phyloP scores from a whole-genome alignment of 768 basidiomycete genomes.

The Calocera cornea region DNA sequence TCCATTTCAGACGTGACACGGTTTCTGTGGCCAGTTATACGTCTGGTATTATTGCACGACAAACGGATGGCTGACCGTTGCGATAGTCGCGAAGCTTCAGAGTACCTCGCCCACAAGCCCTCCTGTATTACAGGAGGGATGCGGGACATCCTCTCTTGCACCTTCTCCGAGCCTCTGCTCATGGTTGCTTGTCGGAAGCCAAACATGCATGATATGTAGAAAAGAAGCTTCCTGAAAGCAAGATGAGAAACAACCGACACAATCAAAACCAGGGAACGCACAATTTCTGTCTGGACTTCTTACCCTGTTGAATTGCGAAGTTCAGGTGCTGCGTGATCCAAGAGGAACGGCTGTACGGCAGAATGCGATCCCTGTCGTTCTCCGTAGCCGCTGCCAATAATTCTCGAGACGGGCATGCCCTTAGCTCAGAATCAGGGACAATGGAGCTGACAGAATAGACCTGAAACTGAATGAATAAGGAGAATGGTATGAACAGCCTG shows the following conservation, averaged over 20 bases:
- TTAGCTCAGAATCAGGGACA: conserved; percentile 71
- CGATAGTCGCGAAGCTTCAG: conserved; percentile 57
- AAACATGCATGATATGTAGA: conserved; percentile 76
- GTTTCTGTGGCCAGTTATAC: conserved; percentile 21
- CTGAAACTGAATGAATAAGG: conserved; percentile 2
- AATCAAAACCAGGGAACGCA: background rate
- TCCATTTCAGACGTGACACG: conserved; percentile 54
- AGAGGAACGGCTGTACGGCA: conserved; percentile 48
- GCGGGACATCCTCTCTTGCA: conserved; percentile 42
- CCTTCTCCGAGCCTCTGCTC: conserved; percentile 29
- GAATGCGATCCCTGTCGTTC: conserved; percentile 37
- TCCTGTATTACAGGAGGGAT: conserved; percentile 58
- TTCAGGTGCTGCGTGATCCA: conserved; percentile 63
- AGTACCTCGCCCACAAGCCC: conserved; percentile 62
- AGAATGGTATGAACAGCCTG: background rate
- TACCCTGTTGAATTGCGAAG: conserved; percentile 34
- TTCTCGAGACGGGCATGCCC: conserved; percentile 43
- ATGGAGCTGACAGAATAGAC: conserved; percentile 61
- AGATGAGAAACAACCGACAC: background rate
- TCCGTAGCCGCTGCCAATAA: conserved; percentile 40
- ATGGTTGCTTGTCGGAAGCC: conserved; percentile 41
- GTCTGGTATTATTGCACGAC: background rate
- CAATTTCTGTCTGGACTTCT: conserved; percentile 49
- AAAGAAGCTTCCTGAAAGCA: conserved; percentile 48
- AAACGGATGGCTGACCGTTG: conserved; percentile 36